phyloP scores from a whole-genome alignment of 2,329 filamentous ascomycete species.

The Boeremia lycopersici region DNA sequence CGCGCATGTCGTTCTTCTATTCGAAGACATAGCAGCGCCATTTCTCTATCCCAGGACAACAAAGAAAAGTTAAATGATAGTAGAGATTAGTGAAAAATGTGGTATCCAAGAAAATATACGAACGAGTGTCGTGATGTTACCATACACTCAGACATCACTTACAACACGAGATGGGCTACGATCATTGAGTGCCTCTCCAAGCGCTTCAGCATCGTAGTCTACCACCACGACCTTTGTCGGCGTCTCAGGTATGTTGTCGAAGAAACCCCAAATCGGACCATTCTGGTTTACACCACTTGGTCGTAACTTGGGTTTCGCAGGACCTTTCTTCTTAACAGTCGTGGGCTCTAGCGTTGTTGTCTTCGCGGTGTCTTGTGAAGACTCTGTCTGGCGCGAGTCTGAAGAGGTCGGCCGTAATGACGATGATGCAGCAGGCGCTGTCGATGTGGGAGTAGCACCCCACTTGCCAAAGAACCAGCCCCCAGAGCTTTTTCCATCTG shows the following conservation, averaged over 20 bases:
- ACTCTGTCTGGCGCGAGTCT: slow-evolving; percentile 30
- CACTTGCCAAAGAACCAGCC: slow-evolving; percentile 70
- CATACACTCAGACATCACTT: not conserved
- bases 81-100: not conserved
- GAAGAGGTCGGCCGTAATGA: slow-evolving; percentile 27
- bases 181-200: slow-evolving; percentile 46
- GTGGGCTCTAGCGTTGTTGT: not conserved
- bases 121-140: not conserved
- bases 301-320: slow-evolving; percentile 25
- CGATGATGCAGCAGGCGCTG: slow-evolving; percentile 37
- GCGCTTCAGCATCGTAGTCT: slow-evolving; percentile 46
- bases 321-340: slow-evolving; percentile 4
- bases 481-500: slow-evolving; percentile 60
- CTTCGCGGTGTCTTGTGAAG: slow-evolving; percentile 18
- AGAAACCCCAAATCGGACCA: slow-evolving; percentile 49
- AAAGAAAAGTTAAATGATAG: slow-evolving; percentile 13
- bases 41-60: not conserved
- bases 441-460: slow-evolving; percentile 58
- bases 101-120: not conserved
- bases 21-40: not conserved
- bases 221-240: slow-evolving; percentile 43
- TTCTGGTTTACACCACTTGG: slow-evolving; percentile 47
- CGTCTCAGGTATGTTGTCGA: slow-evolving; percentile 38
- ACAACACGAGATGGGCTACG: slow-evolving; percentile 2
- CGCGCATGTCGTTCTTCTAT: slow-evolving; percentile 5